These are phyloP conservation scores for Geranium rotundifolium DNA, from an alignment of 345 rosid species.

Conservation along the genomic window DNA sequence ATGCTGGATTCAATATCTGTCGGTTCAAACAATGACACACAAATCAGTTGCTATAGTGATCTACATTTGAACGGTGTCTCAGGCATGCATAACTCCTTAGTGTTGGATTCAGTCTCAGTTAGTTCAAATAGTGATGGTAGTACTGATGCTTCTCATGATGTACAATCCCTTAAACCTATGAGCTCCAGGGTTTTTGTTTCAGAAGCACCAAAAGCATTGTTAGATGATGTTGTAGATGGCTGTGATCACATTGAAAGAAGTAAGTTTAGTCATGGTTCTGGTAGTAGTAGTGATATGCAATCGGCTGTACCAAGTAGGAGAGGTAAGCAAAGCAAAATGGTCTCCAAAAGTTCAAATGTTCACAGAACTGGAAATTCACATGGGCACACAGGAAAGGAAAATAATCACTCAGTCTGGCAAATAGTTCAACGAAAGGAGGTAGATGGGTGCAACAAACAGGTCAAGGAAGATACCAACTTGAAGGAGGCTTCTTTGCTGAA, in stretches of 20 bases:
- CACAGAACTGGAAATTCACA: slow-evolving; percentile 17
- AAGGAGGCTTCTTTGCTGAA: slow-evolving; percentile 13
- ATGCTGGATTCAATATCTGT: background rate
- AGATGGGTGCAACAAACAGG: slow-evolving; percentile 11
- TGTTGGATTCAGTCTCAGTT: slow-evolving; percentile 17
- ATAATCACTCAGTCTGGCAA: slow-evolving; percentile 38
- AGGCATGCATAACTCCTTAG: slow-evolving; percentile 12
- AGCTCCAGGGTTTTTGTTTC: slow-evolving; percentile 6
- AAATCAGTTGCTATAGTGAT: slow-evolving; percentile 3
- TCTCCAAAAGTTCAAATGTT: slow-evolving; percentile 14
- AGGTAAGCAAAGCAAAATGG: slow-evolving; percentile 20
- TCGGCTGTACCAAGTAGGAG: slow-evolving; percentile 14
- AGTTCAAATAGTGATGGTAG: slow-evolving; percentile 20
- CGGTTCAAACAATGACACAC: background rate
- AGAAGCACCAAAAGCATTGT: slow-evolving; percentile 13
- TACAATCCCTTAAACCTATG: slow-evolving; percentile 8
- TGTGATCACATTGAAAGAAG: slow-evolving; percentile 6
- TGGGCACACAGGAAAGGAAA: slow-evolving; percentile 23
- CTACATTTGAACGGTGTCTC: slow-evolving; percentile 8
- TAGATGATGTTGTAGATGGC: slow-evolving; percentile 12
- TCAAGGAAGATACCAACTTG: slow-evolving; percentile 14
- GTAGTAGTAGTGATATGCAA: slow-evolving; percentile 9
- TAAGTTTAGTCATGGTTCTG: slow-evolving; percentile 3
- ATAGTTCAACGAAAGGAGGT: slow-evolving; percentile 30
- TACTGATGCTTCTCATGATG: slow-evolving; percentile 9